A percentile compares a stretch with the other conserved stretches of the same genome.
phyloP scores from a whole-genome alignment of 306 rosid species.

The Arachis hypogaea region DNA sequence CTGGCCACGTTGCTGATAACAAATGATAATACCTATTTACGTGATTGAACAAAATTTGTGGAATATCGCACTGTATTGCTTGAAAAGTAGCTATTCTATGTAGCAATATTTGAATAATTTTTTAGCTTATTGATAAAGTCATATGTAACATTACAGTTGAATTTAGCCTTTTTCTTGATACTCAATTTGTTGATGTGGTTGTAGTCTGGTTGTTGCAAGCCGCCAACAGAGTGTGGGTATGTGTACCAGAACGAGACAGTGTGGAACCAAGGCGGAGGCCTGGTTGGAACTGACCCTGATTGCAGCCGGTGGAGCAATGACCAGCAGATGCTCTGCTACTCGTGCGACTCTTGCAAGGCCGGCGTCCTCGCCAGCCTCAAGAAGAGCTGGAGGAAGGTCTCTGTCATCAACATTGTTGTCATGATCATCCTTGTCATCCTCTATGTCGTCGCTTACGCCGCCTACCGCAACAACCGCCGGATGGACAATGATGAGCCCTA shows the following conservation, averaged over 20 bases:
- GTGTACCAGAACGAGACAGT: conserved; percentile 55
- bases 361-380: conserved; percentile 66
- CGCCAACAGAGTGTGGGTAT: conserved; percentile 72
- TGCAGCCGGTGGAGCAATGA: conserved; percentile 74
- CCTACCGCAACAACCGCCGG: conserved; percentile 59
- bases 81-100: not conserved
- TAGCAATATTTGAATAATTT: not conserved
- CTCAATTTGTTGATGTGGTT: not conserved
- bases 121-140: too few relatives aligned
- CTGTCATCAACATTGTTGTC: conserved; percentile 58
- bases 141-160: too few relatives aligned
- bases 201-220: conserved; percentile 91
- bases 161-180: too few relatives aligned
- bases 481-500: conserved; percentile 61
- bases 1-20: not conserved
- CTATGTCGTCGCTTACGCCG: conserved; percentile 57
- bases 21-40: not conserved
- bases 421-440: conserved; percentile 52
- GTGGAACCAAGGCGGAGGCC: conserved; percentile 49
- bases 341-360: conserved; percentile 79
- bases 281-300: conserved; percentile 40
- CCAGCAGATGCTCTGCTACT: conserved; percentile 61
- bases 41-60: not conserved
- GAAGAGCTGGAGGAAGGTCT: conserved; percentile 83
- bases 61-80: not conserved